Base-by-base conservation (phyloP, 2,329 filamentous ascomycete genomes). In the Verticillium zaregamsianum region DNA sequence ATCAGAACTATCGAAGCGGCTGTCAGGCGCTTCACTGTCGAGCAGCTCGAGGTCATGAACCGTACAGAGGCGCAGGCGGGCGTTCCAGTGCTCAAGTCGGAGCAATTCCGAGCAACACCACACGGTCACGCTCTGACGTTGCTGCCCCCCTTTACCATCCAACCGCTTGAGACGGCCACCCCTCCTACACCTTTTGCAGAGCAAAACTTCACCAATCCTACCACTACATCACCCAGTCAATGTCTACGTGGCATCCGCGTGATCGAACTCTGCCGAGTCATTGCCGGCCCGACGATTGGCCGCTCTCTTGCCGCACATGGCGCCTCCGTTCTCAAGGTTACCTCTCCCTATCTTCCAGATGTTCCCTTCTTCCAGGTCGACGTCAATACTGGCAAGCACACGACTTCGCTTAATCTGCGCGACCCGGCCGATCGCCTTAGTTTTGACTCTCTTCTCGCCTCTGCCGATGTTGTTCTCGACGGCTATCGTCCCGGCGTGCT, bases 301-400 rank as follows among this genome's bases (percentile, higher is more conserved):
- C 82, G 86, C 33, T 84, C 83, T 1, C 80, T 90, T 2, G 86
- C 87, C 37, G 87, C 89, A 61, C 86, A 90, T 68, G 88, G 88
- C n/a, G 88, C 88, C 28, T 82, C 85, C 60, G 87, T 90, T 1
- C 79, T 90, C 66, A 87, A 89, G 65, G 78, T 90, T 58, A 90
- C 86, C 3, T 84, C 83, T 5, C 80, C 84, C 1, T 76, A 82
- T 54, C 78, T 90, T 33, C 81, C 82, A 1, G 86, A 89, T 65
- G 83, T 89, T 3, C 85, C 85, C 0, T 86, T 86, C 73, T 88
- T 87, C 71, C 86, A 89, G 67, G 79, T 88, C 7, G 86, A 89
- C 68, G 82, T 85, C 49, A 89, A 88, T 67, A 82, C 84, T 60
- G 86, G 86, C 33, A 90, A 89, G 68, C 86, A 86, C 68, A 79